phyloP scores from a whole-genome alignment of 495 filamentous ascomycete species.

The Wilcoxina mikolae region DNA sequence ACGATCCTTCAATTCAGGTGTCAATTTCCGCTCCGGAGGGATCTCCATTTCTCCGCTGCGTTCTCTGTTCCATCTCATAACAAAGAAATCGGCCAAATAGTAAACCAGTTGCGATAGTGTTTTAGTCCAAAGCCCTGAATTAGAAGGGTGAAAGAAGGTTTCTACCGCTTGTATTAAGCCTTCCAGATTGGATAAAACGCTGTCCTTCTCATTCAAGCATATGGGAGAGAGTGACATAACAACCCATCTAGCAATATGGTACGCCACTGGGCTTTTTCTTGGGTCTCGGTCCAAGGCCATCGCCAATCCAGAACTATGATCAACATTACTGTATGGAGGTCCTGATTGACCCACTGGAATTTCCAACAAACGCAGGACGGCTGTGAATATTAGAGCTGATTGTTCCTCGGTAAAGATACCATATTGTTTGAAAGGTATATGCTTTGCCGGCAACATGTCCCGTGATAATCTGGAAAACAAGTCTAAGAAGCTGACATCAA shows the following conservation, averaged over 20 bases:
- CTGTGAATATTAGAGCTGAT: constrained; percentile 81
- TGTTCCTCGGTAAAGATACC: constrained; percentile 89
- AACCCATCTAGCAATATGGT: constrained; percentile 90
- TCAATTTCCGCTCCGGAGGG: constrained; percentile 64
- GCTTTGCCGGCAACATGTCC: constrained; percentile 56
- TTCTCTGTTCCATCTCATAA: constrained; percentile 95
- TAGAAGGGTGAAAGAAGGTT: constrained; percentile 98
- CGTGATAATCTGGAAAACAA: constrained; percentile 72
- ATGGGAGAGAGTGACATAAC: constrained; percentile 82
- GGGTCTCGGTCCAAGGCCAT: constrained; percentile 79
- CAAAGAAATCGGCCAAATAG: constrained; percentile 89
- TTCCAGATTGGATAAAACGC: constrained; percentile 71
- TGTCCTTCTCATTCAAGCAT: constrained; percentile 62
- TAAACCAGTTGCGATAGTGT: constrained; percentile 80
- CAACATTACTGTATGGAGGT: constrained; percentile 78
- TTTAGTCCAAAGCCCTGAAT: constrained; percentile 83
- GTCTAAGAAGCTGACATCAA: constrained; percentile 79
- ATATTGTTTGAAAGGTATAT: constrained; percentile 71
- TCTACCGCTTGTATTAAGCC: constrained; percentile 90
- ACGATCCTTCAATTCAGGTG: constrained; percentile 60
- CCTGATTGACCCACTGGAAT: constrained; percentile 95
- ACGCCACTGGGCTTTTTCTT: constrained; percentile 78
- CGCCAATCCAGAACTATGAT: constrained; percentile 66
- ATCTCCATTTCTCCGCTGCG: constrained; percentile 78
- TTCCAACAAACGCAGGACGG: constrained; percentile 74